Percentiles rank a stretch among this genome's conserved stretches.
These are phyloP conservation scores for Xenoacremonium recifei DNA, from an alignment of 2,329 filamentous ascomycete species.

Conservation along the genomic window DNA sequence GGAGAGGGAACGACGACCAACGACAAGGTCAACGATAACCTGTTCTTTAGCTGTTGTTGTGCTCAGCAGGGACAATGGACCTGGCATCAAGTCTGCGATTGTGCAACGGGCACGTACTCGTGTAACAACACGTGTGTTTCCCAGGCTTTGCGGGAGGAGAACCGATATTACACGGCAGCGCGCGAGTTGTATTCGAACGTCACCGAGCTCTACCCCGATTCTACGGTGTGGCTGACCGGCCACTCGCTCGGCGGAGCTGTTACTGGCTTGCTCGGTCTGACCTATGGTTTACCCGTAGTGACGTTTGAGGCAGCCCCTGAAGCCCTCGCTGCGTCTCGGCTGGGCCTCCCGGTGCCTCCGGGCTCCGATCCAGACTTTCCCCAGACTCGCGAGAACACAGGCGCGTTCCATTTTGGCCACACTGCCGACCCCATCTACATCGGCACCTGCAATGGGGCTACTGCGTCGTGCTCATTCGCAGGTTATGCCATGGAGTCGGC, in stretches of 20 bases:
- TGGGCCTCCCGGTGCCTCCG: conserved; percentile 84
- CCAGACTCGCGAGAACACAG: conserved; percentile 70
- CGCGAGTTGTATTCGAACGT: conserved; percentile 91
- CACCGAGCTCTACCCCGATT: conserved; percentile 79
- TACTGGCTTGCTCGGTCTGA: conserved; percentile 82
- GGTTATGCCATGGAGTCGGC: conserved; percentile 91
- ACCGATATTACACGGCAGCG: conserved; percentile 87
- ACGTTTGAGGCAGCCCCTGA: conserved; percentile 94
- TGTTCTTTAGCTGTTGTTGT: conserved; percentile 98
- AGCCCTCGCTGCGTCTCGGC: conserved; percentile 77
- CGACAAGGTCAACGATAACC: conserved; percentile 96
- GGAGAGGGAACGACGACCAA: conserved; percentile 96
- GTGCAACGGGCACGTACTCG: conserved; percentile 79
- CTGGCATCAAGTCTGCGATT: conserved; percentile 92
- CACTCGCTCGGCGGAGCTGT: conserved; percentile 92
- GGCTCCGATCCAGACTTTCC: conserved; percentile 69
- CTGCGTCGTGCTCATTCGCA: conserved; percentile 83
- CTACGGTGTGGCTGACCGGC: conserved; percentile 85
- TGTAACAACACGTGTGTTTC: conserved; percentile 91
- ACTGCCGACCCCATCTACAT: conserved; percentile 95
- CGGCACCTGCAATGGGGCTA: conserved; percentile 87
- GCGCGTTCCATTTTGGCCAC: conserved; percentile 87
- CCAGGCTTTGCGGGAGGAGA: conserved; percentile 73
- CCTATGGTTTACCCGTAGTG: conserved; percentile 85
- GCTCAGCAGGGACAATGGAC: conserved; percentile 87